phyloP scores from a whole-genome alignment of 257 asterid species.

The Solanum pinnatisectum region DNA sequence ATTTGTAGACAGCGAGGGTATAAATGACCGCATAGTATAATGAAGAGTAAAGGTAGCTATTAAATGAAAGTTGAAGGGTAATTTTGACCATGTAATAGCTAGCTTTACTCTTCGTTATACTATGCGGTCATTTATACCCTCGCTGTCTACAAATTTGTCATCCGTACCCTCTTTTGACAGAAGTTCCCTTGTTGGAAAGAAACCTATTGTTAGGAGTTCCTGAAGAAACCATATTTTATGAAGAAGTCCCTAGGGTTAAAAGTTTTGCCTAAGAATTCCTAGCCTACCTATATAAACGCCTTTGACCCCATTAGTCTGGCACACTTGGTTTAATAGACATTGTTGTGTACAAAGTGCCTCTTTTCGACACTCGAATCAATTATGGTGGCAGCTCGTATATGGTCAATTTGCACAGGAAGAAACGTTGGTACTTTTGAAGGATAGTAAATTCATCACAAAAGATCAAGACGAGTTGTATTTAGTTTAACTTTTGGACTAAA shows the following conservation, averaged over 20 bases:
- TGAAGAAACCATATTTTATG: background rate
- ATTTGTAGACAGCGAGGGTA: background rate
- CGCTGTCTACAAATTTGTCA: too few relatives aligned
- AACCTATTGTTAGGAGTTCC: background rate
- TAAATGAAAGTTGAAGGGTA: background rate
- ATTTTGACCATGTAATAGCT: too few relatives aligned
- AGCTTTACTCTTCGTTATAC: too few relatives aligned
- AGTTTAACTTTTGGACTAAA: too few relatives aligned
- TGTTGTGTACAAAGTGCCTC: background rate
- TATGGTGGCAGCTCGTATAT: background rate
- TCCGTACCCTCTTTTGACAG: too few relatives aligned
- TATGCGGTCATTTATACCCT: too few relatives aligned
- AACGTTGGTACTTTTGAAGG: background rate
- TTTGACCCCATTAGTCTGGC: background rate
- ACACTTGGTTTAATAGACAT: background rate
- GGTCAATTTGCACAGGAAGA: background rate
- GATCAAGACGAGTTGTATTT: background rate
- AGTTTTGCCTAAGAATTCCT: background rate
- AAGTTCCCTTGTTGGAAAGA: background rate
- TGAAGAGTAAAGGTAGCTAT: background rate
- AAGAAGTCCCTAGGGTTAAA: background rate
- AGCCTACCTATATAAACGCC: background rate
- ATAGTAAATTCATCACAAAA: background rate
- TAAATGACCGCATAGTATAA: background rate
- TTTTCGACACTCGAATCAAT: background rate